Evolutionary conservation across 2,329 filamentous ascomycete genomes (phyloP), one percentile per base, ranked within the genome.

Genomic region (Epichloe glyceriae): DNA sequence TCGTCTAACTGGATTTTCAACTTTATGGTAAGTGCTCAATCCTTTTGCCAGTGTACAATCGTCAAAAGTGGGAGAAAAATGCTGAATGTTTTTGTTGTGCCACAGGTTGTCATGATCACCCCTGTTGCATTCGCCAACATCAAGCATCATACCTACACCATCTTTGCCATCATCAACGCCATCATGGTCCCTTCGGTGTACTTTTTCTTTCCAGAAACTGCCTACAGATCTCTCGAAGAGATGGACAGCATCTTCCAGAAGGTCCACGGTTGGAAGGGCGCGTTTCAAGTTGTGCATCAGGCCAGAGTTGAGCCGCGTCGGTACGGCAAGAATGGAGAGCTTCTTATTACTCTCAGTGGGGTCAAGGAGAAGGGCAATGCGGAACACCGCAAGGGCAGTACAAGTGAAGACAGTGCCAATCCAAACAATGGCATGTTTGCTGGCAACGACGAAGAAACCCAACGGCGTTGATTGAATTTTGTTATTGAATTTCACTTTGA

Each of bases 131-230:
- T 82, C 54, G 66, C 73, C 51, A 76, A 67, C 51, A 83, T 84
- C 54, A 62, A 66, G 15, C 76, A 78, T 65, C 69, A 78, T 58
- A 83, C 80, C 0, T 83, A 84, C 62, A 76, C 79, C 58, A 77
- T 85, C 56, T 85, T 85, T 58, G 80, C 80, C 11, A 73, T 80
- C 44, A 80, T 84, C 66, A 83, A 83, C 61, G 73, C 75, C 55
- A 68, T 75, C 56, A 80, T 81, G 61, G 70, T 80, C 0, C 78
- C 78, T 0, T 68, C 65, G 3, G 69, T 79, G 22, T 82, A 79
- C 62, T 76, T 79, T 64, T 80, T 80, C 69, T 83, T 78, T 64
- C 80, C 80, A 0, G 81, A 84, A 64, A 84, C 81, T 10, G 76
- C 76, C 1, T 79, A 79, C 59, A 72, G 80, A 40, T 78, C 74